These are phyloP conservation scores for Thalassiosira hispida DNA, from an alignment of 352 stramenopile genomes.

Conservation along the genomic window DNA sequence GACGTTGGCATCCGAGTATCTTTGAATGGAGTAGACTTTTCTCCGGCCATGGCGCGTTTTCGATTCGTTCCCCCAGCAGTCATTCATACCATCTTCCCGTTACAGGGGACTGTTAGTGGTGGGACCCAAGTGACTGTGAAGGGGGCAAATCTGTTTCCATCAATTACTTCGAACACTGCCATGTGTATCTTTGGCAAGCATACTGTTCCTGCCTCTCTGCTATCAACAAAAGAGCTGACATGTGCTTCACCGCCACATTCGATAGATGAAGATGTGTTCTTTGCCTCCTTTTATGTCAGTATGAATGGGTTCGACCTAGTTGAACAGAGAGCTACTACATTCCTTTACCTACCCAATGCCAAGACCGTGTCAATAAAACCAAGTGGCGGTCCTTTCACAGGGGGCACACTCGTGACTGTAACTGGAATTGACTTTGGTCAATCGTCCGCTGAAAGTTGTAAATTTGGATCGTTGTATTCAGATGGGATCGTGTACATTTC, in stretches of 20 bases:
- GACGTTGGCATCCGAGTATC: slow-evolving; percentile 51
- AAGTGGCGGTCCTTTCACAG: slow-evolving; percentile 57
- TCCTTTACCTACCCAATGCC: slow-evolving; percentile 49
- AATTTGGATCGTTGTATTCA: slow-evolving; percentile 59
- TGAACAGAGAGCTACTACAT: slow-evolving; percentile 29
- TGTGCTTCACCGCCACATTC: slow-evolving; percentile 55
- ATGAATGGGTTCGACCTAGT: slow-evolving; percentile 58
- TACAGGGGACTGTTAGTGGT: slow-evolving; percentile 42
- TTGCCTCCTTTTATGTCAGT: slow-evolving; percentile 51
- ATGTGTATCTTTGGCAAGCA: slow-evolving; percentile 63
- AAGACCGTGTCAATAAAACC: slow-evolving; percentile 57
- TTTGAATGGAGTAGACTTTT: slow-evolving; percentile 71
- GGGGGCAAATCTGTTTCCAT: slow-evolving; percentile 51
- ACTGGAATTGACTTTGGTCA: slow-evolving; percentile 67
- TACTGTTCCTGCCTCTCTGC: slow-evolving; percentile 40
- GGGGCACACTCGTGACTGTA: slow-evolving; percentile 70
- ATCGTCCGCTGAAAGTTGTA: slow-evolving; percentile 56
- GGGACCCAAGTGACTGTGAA: slow-evolving; percentile 64
- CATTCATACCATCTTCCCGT: slow-evolving; percentile 52
- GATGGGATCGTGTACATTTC: slow-evolving; percentile 56
- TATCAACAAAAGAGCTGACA: slow-evolving; percentile 48
- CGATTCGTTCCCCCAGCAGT: slow-evolving; percentile 32
- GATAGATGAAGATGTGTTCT: slow-evolving; percentile 28
- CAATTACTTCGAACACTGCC: slow-evolving; percentile 27
- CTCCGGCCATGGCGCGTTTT: slow-evolving; percentile 39